Conservation (phyloP, 225 moss, liverwort and hornwort species). For the Bryum argenteum region DNA sequence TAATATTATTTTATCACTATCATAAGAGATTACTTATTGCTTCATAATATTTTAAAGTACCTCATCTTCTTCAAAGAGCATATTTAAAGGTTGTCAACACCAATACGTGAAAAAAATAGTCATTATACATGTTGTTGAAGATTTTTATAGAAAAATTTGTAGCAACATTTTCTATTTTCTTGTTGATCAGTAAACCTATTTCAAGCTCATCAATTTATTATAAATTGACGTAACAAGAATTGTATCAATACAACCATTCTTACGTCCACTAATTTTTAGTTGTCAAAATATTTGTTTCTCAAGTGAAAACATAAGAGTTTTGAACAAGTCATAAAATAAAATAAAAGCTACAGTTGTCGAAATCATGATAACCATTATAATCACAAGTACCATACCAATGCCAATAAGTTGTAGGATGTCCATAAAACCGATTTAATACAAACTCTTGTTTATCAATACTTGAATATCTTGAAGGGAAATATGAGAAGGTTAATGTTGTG, state of each 20-base stretch:
- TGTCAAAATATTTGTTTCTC: conserved; percentile 10
- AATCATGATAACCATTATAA: conserved; percentile 1
- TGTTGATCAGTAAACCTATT: neutral
- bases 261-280: neutral
- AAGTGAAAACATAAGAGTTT: neutral
- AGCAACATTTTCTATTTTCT: neutral
- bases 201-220: neutral
- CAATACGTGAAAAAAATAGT: too few relatives aligned
- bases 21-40: too few relatives aligned
- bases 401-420: conserved; percentile 5
- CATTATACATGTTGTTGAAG: too few relatives aligned
- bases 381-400: neutral
- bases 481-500: too few relatives aligned
- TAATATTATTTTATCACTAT: too few relatives aligned
- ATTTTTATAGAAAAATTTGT: neutral
- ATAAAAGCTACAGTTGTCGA: neutral
- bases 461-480: too few relatives aligned
- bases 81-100: too few relatives aligned
- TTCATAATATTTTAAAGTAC: too few relatives aligned
- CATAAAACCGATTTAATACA: neutral
- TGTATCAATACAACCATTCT: neutral
- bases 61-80: too few relatives aligned
- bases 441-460: too few relatives aligned
- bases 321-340: conserved; percentile 20
- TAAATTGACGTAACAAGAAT: neutral